Evolutionary conservation across 2,329 filamentous ascomycete species (phyloP).

Genomic region (Nemania sp.): DNA sequence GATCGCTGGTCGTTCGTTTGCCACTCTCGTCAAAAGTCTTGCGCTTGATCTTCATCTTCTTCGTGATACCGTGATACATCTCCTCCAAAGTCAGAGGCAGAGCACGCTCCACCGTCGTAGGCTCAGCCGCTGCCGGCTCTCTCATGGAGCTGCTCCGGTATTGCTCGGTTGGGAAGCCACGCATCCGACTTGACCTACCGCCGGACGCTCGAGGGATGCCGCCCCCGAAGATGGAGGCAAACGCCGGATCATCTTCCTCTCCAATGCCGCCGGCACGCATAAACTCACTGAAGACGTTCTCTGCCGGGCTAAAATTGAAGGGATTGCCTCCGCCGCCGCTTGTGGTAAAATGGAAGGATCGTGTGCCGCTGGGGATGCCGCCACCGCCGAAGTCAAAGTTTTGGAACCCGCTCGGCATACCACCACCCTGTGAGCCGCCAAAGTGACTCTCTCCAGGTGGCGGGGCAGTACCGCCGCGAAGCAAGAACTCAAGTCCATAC

Average conservation of each 20-base stretch:
- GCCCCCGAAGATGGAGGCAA: slow-evolving; percentile 59
- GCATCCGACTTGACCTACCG: slow-evolving; percentile 44
- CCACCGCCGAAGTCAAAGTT: slow-evolving; percentile 36
- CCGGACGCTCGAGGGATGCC: slow-evolving; percentile 47
- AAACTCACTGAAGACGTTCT: slow-evolving; percentile 86
- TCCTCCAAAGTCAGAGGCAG: slow-evolving; percentile 85
- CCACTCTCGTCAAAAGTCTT: slow-evolving; percentile 89
- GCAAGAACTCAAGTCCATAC: slow-evolving; percentile 89
- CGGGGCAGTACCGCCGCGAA: slow-evolving; percentile 75
- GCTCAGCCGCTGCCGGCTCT: slow-evolving; percentile 71
- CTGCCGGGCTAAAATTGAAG: slow-evolving; percentile 83
- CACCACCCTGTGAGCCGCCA: slow-evolving; percentile 55
- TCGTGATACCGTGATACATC: slow-evolving; percentile 81
- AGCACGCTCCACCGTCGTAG: slow-evolving; percentile 86
- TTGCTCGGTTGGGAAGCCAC: slow-evolving; percentile 45
- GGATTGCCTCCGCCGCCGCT: slow-evolving; percentile 58
- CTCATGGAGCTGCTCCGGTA: slow-evolving; percentile 37
- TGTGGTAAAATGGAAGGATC: slow-evolving; percentile 69
- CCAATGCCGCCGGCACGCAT: slow-evolving; percentile 60
- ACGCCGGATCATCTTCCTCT: slow-evolving; percentile 52
- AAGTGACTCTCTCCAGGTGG: slow-evolving; percentile 68
- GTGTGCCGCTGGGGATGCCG: slow-evolving; percentile 53
- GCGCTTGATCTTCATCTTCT: slow-evolving; percentile 98
- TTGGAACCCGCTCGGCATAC: slow-evolving; percentile 22
- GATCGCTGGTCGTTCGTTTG: slow-evolving; percentile 84